These are phyloP conservation scores for Citrus sinensis DNA, from an alignment of 345 rosid genomes.

Conservation along the genomic window DNA sequence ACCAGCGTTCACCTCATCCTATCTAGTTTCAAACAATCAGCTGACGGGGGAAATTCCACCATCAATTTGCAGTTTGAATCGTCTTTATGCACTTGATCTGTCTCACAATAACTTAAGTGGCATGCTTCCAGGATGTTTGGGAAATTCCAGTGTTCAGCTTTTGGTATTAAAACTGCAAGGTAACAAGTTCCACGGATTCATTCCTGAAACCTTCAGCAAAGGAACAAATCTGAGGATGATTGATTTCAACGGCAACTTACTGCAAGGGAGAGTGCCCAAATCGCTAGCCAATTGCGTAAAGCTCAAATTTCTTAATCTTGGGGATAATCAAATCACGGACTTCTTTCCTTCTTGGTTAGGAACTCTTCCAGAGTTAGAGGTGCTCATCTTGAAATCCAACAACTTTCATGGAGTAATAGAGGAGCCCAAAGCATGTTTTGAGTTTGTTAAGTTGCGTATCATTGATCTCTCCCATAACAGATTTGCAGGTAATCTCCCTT, in stretches of 20 bases:
- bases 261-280: conserved; percentile 13
- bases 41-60: conserved; percentile 19
- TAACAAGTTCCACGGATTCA: background rate
- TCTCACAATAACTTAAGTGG: background rate
- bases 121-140: conserved; percentile 28
- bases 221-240: conserved; percentile 9
- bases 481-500: conserved; percentile 13
- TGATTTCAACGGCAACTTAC: conserved; percentile 8
- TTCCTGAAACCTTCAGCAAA: conserved; percentile 2
- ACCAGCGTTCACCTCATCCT: background rate
- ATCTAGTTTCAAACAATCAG: conserved; percentile 8
- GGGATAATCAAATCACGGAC: conserved; percentile 8
- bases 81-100: background rate
- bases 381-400: conserved; percentile 9
- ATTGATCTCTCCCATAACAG: conserved; percentile 19
- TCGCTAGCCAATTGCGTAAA: background rate
- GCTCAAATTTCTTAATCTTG: conserved; percentile 14
- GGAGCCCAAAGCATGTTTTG: background rate
- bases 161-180: background rate
- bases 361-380: background rate
- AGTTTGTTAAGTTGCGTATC: conserved; percentile 2
- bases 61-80: conserved; percentile 6
- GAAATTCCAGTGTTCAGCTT: background rate
- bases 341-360: conserved; percentile 26
- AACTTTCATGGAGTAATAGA: background rate